phyloP scores from a whole-genome alignment of 371 early-diverging fungal genomes.

The Mucor saturninus region DNA sequence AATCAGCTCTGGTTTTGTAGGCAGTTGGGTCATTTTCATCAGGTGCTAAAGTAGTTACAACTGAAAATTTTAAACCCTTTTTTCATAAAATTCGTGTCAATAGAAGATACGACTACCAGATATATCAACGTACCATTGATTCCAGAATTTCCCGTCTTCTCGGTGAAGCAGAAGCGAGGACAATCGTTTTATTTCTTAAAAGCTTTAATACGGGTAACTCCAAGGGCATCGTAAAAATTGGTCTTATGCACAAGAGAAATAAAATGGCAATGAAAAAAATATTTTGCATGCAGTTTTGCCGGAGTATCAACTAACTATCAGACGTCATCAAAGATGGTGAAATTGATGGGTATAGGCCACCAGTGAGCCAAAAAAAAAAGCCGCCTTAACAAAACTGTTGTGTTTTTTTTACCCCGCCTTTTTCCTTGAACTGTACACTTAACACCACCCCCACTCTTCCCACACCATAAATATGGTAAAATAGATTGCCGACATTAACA shows the following conservation, averaged over 20 bases:
- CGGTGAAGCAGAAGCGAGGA: slow-evolving; percentile 85
- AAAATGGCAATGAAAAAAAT: neutral
- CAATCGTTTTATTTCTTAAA: slow-evolving; percentile 54
- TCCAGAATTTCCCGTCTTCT: slow-evolving; percentile 78
- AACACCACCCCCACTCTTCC: slow-evolving; percentile 18
- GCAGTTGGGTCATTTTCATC: slow-evolving; percentile 41
- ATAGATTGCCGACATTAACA: neutral
- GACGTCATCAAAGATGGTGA: slow-evolving; percentile 14
- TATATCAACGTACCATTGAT: slow-evolving; percentile 51
- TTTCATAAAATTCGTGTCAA: neutral
- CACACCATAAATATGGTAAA: slow-evolving; percentile 5
- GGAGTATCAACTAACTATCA: neutral
- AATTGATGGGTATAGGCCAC: neutral
- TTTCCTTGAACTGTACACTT: slow-evolving; percentile 7
- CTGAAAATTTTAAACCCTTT: slow-evolving; percentile 66
- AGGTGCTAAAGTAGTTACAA: slow-evolving; percentile 50
- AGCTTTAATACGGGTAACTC: slow-evolving; percentile 27
- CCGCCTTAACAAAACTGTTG: slow-evolving; percentile 2
- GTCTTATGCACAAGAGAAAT: neutral
- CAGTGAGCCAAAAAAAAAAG: neutral
- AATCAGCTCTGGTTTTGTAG: slow-evolving; percentile 33
- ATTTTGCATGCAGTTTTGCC: neutral
- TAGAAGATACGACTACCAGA: slow-evolving; percentile 1
- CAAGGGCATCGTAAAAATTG: slow-evolving; percentile 16
- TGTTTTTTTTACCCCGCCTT: slow-evolving; percentile 10